phyloP scores from a whole-genome alignment of 2,329 filamentous ascomycete species.

The Fusarium solani-melongenae region DNA sequence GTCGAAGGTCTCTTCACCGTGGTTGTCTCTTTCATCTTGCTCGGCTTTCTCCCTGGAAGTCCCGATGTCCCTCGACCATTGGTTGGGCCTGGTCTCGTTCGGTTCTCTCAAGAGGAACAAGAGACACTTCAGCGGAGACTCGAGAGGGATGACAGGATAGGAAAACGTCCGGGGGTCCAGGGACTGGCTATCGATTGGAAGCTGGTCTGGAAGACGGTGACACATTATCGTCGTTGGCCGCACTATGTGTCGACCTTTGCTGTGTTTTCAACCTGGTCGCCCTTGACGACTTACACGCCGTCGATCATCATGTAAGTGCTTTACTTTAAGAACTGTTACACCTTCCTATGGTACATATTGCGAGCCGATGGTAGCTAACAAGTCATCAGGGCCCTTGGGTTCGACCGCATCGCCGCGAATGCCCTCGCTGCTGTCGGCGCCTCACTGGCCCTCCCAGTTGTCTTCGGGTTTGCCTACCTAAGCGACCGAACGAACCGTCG shows the following conservation, averaged over 20 bases:
- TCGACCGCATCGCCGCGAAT: conserved; percentile 58
- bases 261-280: conserved; percentile 64
- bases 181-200: conserved; percentile 49
- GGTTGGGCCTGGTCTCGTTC: conserved; percentile 51
- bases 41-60: conserved; percentile 56
- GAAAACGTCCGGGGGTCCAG: conserved; percentile 45
- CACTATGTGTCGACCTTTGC: conserved; percentile 61
- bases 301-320: conserved; percentile 53
- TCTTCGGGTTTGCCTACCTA: conserved; percentile 60
- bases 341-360: not conserved
- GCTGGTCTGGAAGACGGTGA: conserved; percentile 56
- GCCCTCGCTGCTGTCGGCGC: conserved; percentile 57
- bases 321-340: not conserved
- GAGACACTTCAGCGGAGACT: conserved; percentile 49
- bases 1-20: conserved; percentile 60
- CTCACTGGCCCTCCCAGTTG: conserved; percentile 57
- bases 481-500: conserved; percentile 59
- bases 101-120: conserved; percentile 49
- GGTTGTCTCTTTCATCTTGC: conserved; percentile 50
- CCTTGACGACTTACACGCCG: conserved; percentile 63
- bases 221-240: conserved; percentile 59
- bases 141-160: conserved; percentile 45
- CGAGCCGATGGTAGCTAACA: not conserved
- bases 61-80: conserved; percentile 54
- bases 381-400: conserved; percentile 40